Base-by-base conservation (phyloP, 2,329 filamentous ascomycete genomes). In the Alternaria panax region DNA sequence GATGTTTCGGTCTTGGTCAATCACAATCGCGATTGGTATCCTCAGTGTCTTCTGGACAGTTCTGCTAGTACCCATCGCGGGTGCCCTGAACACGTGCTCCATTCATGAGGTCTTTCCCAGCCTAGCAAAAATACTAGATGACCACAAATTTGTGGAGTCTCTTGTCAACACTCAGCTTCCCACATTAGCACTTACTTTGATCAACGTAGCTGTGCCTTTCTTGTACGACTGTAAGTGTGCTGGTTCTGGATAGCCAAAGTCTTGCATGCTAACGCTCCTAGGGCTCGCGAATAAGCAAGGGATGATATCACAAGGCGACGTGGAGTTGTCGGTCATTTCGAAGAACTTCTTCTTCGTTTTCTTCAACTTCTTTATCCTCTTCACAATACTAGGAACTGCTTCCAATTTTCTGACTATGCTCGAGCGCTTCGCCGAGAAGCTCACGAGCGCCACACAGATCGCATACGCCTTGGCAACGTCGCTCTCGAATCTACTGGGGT, bases 301-400 rank as follows among this genome's bases (percentile, higher is more conserved):
- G 48, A 96, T 96, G 89, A 92, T 97, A 51, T 98, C 95, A 0
- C 92, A 93, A 69, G 92, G 92, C 43, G 95, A 99, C 63, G 89
- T 99, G 22, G 95, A 98, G 78, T 84, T 99, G 7, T 98, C 95
- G 0, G 85, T 96, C 43, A 94, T 99, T 66, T 97, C 92, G 54
- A 99, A 99, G 81, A 99, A 98, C 79, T 99, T 98, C 81, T 97
- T 98, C 84, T 99, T 99, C 76, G 93, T 91, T 9, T 99, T 99
- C 79, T 98, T 99, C 86, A 99, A 99, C 80, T 92, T 98, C 57
- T 99, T 99, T 80, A 86, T 98, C 51, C 87, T 98, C 43, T 97
- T 98, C 76, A 96, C 94, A 1, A 86, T 95, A 25, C 91, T 96
- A 45, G 91, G 91, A 54, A 92, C 93, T 5, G 92, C 88, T 2